Percentiles rank a stretch among this genome's conserved stretches.
Evolutionary conservation across 768 basidiomycete species (phyloP).

Genomic region (Pleurotus citrinopileatus): DNA sequence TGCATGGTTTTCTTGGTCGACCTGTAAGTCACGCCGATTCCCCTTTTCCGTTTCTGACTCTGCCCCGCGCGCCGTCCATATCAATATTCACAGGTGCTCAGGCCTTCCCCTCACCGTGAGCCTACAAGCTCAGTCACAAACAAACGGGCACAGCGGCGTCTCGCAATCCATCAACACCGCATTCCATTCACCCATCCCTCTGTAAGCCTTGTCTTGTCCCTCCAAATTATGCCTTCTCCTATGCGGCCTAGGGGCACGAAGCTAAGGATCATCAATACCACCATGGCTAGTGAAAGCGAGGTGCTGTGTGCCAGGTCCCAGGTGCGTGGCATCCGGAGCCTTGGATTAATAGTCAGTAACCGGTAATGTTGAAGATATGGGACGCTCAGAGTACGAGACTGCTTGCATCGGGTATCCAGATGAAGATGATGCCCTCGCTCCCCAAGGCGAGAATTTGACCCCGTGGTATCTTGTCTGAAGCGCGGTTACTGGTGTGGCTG

Average conservation of each 20-base stretch:
- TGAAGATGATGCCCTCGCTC: conserved; percentile 32
- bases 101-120: conserved; percentile 32
- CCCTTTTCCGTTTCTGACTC: too few relatives aligned
- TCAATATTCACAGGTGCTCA: conserved; percentile 44
- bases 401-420: conserved; percentile 41
- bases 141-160: conserved; percentile 25
- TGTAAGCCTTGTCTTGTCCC: conserved; percentile 18
- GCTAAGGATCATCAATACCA: conserved; percentile 39
- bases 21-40: conserved; percentile 29
- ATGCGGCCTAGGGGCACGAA: conserved; percentile 35
- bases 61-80: too few relatives aligned
- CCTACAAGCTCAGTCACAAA: conserved; percentile 15
- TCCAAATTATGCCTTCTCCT: background rate
- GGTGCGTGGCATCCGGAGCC: conserved; percentile 23
- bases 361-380: conserved; percentile 32
- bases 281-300: conserved; percentile 26
- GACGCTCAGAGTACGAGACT: conserved; percentile 33
- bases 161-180: conserved; percentile 43
- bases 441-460: conserved; percentile 9
- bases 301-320: conserved; percentile 34
- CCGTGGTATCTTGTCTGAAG: too few relatives aligned
- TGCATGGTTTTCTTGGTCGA: conserved; percentile 45
- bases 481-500: too few relatives aligned
- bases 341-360: background rate
- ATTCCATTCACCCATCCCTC: conserved; percentile 40